Evolutionary conservation across 2,329 filamentous ascomycete genomes (phyloP), one percentile per base, ranked within the genome.

Genomic region (Cladophialophora exuberans): DNA sequence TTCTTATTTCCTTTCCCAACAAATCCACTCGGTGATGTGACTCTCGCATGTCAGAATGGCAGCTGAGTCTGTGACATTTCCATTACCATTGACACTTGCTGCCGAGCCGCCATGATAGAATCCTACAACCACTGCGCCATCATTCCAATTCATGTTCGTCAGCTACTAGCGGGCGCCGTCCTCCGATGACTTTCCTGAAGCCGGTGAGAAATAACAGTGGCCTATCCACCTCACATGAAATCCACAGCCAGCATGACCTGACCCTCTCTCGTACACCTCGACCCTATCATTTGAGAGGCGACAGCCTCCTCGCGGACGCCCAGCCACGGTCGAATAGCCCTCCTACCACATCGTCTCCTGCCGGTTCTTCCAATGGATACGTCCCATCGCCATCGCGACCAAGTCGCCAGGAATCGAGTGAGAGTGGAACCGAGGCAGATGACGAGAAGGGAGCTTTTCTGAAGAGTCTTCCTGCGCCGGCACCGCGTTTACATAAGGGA

Each of bases 351-450:
- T n/a, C n/a, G n/a, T n/a, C n/a, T n/a, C n/a, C n/a, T n/a, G n/a
- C n/a, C n/a, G n/a, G n/a, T n/a, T n/a, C n/a, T n/a, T n/a, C 47
- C 26, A 36, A 49, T 44, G 51, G 44, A 36, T 18, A 55, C 46
- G 39, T 47, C 49, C 30, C 48, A 25, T 38, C 57, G n/a, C n/a
- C n/a, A 39, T 47, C 44, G 30, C 30, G 48, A 10, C 30, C 46
- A 33, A 66, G 50, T 65, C 83, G 64, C 67, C 67, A 71, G 4
- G 70, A 67, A 64, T 83, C 83, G 9, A 96, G 90, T 70, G 92
- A 96, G 64, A 96, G 91, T 69, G 93, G 93, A 20, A 96, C 92
- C 15, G 93, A 97, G 69, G 93, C 93, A 33, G 93, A 97, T 66
- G 93, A 97, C 74, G 93, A 97, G 71, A 88, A 92, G 60, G 79